Base-by-base conservation (phyloP, 179 eudicot species). In the Beta lomatogona region DNA sequence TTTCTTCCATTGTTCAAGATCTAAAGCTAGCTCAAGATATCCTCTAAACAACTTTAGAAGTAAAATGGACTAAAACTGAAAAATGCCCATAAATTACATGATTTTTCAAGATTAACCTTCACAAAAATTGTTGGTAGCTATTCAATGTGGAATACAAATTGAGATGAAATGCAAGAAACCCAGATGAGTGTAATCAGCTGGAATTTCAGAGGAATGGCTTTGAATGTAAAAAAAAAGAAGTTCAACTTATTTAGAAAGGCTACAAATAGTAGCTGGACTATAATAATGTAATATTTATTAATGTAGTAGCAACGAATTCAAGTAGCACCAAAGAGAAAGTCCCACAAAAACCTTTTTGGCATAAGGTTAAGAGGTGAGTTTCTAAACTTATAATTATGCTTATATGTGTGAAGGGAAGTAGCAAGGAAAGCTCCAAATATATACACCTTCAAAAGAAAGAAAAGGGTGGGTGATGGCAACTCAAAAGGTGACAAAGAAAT, bases 391-490 rank as follows among this genome's bases (percentile, higher is more conserved):
- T n/a, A 79, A 69, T 58, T 76, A 63, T 44, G 55, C 68, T 18
- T 55, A 54, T 15, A 54, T 86, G 82, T 81, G 85, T 79, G 86
- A 79, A 57, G 76, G 83, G 81, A 85, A 73, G 48, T 66, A 64
- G 83, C 74, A 80, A 83, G 83, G 85, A 82, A 83, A 80, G 76
- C 83, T 83, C 89, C 87, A 83, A 90, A 85, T 87, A 80, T 89
- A 87, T 88, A 88, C 46, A 80, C 79, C 87, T 75, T 72, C 36
- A 68, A 79, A 79, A 79, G 59, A 25, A 77, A 25, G 8, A 22
- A 6, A 73, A 41, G 77, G 77, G 71, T 55, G 81, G 86, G 81
- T 72, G 82, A 69, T 48, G 6, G 8, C 18, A 79, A 65, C 18
- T 44, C 48, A 71, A 78, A 77, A 80, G 57, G 52, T 69, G 78